These are phyloP conservation scores for Picochlorum sp. DNA, from an alignment of 139 green algal genomes.

Conservation along the genomic window DNA sequence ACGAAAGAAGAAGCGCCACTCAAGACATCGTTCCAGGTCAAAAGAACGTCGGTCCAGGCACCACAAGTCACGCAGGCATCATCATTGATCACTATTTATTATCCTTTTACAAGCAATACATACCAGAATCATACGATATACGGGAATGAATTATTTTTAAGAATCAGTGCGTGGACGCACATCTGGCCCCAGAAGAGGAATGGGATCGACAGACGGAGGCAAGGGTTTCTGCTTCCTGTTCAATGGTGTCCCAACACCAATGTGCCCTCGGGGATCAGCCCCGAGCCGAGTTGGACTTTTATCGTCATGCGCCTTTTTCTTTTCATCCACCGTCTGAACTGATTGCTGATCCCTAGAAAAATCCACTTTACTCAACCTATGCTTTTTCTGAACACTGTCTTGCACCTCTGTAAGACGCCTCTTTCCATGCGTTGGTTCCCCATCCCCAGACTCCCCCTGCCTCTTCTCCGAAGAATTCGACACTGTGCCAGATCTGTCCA, in stretches of 20 bases:
- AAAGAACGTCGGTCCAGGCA: neutral
- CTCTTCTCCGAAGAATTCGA: no score
- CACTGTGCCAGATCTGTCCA: no score
- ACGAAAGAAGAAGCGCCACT: neutral
- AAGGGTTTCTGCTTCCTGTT: conserved; percentile 9
- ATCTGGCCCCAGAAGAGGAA: neutral
- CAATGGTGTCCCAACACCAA: conserved; percentile 12
- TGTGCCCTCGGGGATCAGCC: neutral
- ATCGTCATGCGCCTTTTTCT: neutral
- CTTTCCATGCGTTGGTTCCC: no score
- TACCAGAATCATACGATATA: no score
- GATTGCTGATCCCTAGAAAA: neutral
- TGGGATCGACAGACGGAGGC: conserved; percentile 6
- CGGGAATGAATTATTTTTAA: neutral
- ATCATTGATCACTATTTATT: neutral
- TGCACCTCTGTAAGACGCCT: neutral
- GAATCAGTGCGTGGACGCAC: neutral
- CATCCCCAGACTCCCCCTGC: no score
- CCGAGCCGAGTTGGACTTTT: neutral
- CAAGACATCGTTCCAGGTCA: neutral
- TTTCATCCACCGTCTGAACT: neutral
- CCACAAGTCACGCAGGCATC: neutral
- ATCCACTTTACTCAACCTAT: neutral
- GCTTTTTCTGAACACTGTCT: neutral
- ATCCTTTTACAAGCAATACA: no score